Conservation (phyloP, 805 yeast genomes). For the Saturnispora bothae region DNA sequence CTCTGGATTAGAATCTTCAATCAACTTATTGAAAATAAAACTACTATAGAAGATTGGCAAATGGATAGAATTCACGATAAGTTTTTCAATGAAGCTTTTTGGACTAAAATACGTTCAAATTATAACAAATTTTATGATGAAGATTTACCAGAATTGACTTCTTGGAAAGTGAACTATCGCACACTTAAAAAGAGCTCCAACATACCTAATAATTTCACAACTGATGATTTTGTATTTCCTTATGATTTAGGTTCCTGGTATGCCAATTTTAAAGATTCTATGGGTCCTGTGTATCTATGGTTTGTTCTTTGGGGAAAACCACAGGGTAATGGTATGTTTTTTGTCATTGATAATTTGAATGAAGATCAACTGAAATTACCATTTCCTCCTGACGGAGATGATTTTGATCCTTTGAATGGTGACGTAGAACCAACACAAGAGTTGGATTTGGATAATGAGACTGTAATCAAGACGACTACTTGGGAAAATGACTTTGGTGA, state of each 20-base stretch:
- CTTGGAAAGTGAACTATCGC: slow-evolving; percentile 32
- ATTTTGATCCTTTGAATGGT: slow-evolving; percentile 14
- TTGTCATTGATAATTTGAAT: slow-evolving; percentile 43
- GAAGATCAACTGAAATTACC: slow-evolving; percentile 60
- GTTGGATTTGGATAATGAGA: slow-evolving; percentile 12
- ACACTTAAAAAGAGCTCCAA: slow-evolving; percentile 13
- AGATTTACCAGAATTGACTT: slow-evolving; percentile 33
- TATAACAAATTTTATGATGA: slow-evolving; percentile 30
- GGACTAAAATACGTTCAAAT: slow-evolving; percentile 37
- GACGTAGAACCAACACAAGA: neutral
- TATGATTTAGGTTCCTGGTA: slow-evolving; percentile 56
- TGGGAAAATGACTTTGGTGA: slow-evolving; percentile 86
- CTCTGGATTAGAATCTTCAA: slow-evolving; percentile 52
- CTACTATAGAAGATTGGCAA: slow-evolving; percentile 93
- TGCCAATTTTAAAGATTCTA: slow-evolving; percentile 38
- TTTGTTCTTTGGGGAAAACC: slow-evolving; percentile 63
- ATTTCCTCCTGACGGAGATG: slow-evolving; percentile 87
- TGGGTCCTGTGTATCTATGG: slow-evolving; percentile 65
- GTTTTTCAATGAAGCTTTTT: slow-evolving; percentile 44
- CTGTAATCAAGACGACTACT: slow-evolving; percentile 4
- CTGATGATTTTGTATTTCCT: slow-evolving; percentile 71
- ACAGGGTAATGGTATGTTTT: slow-evolving; percentile 46
- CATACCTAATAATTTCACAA: slow-evolving; percentile 31
- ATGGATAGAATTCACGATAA: slow-evolving; percentile 67
- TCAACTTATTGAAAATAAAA: slow-evolving; percentile 55